Conservation (phyloP, 2,329 filamentous ascomycete genomes). For the Phoma sp. region DNA sequence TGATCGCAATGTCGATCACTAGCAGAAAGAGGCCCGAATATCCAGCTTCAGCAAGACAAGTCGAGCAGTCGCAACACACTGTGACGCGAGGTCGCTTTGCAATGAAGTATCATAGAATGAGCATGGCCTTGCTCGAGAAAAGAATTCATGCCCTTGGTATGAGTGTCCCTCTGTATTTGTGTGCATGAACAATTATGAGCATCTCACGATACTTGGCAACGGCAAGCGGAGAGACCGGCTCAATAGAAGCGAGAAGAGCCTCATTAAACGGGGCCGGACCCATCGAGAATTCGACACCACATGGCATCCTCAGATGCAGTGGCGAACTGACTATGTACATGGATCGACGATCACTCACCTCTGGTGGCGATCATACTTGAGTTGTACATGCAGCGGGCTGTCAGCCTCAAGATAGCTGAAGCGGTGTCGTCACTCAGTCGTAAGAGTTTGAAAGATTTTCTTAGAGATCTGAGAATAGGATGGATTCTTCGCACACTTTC, state of each 20-base stretch:
- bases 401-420: background rate
- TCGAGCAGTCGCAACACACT: background rate
- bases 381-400: background rate
- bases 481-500: too few relatives aligned
- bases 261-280: slow-evolving; percentile 10
- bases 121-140: background rate
- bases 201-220: slow-evolving; percentile 10
- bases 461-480: too few relatives aligned
- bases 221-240: too few relatives aligned
- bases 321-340: slow-evolving; percentile 9
- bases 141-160: background rate
- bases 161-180: background rate
- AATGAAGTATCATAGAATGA: background rate
- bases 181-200: background rate
- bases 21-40: slow-evolving; percentile 7
- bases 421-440: background rate
- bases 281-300: background rate
- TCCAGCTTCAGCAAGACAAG: background rate
- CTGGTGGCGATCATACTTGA: background rate
- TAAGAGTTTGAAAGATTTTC: background rate
- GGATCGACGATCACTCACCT: slow-evolving; percentile 11
- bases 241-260: slow-evolving; percentile 16
- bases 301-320: slow-evolving; percentile 3
- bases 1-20: slow-evolving; percentile 15
- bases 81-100: background rate